phyloP scores from a whole-genome alignment of 805 yeast species.

The Blastobotrys chiropterorum region DNA sequence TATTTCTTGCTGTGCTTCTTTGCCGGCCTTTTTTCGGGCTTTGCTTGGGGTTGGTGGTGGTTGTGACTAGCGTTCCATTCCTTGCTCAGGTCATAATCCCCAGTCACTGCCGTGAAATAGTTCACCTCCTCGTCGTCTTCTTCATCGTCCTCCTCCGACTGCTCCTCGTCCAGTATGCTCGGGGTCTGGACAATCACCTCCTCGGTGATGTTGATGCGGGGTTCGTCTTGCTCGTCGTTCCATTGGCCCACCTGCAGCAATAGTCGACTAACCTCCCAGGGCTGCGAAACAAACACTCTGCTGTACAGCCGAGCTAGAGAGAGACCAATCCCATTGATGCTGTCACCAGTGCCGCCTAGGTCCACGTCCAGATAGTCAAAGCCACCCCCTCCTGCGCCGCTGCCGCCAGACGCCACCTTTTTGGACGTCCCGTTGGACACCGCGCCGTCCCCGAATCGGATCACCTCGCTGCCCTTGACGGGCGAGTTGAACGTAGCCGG shows the following conservation, averaged over 20 bases:
- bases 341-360: constrained; percentile 12
- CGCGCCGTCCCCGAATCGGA: constrained; percentile 10
- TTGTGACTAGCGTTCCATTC: background rate
- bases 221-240: constrained; percentile 8
- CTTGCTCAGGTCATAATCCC: constrained; percentile 8
- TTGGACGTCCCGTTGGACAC: constrained; percentile 15
- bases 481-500: constrained; percentile 53
- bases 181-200: background rate
- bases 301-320: constrained; percentile 64
- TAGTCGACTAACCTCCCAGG: constrained; percentile 77
- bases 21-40: background rate
- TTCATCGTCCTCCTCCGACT: constrained; percentile 25
- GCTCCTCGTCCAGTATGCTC: constrained; percentile 15
- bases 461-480: constrained; percentile 29
- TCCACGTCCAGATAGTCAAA: constrained; percentile 24
- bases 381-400: constrained; percentile 12
- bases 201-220: background rate
- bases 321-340: constrained; percentile 42
- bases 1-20: constrained; percentile 4
- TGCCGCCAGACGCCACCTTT: constrained; percentile 11
- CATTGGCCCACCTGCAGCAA: constrained; percentile 71
- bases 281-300: constrained; percentile 69
- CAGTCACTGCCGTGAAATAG: constrained; percentile 34
- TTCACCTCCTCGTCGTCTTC: constrained; percentile 41
- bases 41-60: background rate